phyloP scores from a whole-genome alignment of 1,284 basidiomycete genomes.

The Meira miltonrushii region DNA sequence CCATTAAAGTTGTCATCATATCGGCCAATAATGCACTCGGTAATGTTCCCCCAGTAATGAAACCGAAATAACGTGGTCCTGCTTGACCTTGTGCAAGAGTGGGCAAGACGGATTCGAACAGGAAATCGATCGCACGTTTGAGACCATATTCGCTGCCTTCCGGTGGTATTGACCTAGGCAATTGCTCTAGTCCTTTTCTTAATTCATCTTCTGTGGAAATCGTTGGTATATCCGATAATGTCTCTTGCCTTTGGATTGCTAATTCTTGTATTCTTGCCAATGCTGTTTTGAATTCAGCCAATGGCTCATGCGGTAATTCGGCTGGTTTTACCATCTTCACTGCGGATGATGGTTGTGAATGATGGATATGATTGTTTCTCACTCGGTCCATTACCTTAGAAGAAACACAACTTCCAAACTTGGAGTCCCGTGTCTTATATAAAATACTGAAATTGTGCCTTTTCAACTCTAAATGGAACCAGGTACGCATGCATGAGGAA shows the following conservation, averaged over 20 bases:
- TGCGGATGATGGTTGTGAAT: too few species aligned
- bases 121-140: not conserved
- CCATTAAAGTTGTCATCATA: slow-evolving; percentile 9
- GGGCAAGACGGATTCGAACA: not conserved
- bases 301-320: not conserved
- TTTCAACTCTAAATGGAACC: too few species aligned
- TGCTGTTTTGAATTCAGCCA: not conserved
- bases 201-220: not conserved
- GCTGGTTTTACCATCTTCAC: not conserved
- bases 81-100: slow-evolving; percentile 2
- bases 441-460: too few species aligned
- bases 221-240: not conserved
- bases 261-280: not conserved
- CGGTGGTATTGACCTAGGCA: not conserved
- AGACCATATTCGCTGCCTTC: slow-evolving; percentile 1
- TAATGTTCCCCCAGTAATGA: slow-evolving; percentile 51
- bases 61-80: slow-evolving; percentile 56
- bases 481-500: too few species aligned
- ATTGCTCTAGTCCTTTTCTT: not conserved
- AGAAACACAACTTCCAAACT: too few species aligned
- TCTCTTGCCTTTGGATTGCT: not conserved
- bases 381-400: too few species aligned
- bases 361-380: too few species aligned
- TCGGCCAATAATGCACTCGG: slow-evolving; percentile 7
- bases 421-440: too few species aligned